Base-by-base conservation (phyloP, 768 basidiomycete species). In the Mycena filopes region DNA sequence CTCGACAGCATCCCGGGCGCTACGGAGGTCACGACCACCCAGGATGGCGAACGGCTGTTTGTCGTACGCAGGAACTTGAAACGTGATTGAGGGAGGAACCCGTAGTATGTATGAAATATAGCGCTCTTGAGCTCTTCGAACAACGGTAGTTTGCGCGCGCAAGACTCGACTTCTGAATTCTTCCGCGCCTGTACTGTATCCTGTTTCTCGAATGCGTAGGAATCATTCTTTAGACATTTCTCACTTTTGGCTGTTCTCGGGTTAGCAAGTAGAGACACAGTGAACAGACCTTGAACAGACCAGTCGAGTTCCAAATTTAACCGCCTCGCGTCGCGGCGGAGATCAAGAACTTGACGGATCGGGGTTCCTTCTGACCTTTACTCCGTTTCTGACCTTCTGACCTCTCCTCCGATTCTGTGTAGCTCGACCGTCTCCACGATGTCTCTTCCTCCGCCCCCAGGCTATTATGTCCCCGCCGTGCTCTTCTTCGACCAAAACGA, bases 391-490 rank as follows among this genome's bases (percentile, higher is more conserved):
- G 21, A 3, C 9, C n/a, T 10, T 4, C 21, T 21, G 20, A 55
- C 28, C 46, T 54, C n/a, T 38, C 26, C n/a, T 45, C 9, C 43
- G 21, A n/a, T 18, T 23, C 9, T 5, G 21, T 6, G 4, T 11
- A 2, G 3, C 21, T 21, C n/a, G 20, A 55, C 38, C 13, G 13
- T n/a, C 23, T 42, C 18, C 36, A 40, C 25, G n/a, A 65, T 64
- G 66, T 33, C 66, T 31, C 59, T 61, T 1, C 55, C 66, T 40
- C 66, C 90, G 16, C 88, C 89, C 2, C 80, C 86, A 36, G 92
- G 93, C 6, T 82, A 89, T 60, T 94, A 93, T 73, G 90, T 92
- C 26, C 94, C 94, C 13, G 88, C 93, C 4, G 88, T 93, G 57
- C 79, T 95, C 46, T 93, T 90, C 75, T 87, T 90, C 69, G 84